Evolutionary conservation across 345 rosid genomes (phyloP), one percentile per base, ranked within the genome.

Genomic region (Syzygium grande): DNA sequence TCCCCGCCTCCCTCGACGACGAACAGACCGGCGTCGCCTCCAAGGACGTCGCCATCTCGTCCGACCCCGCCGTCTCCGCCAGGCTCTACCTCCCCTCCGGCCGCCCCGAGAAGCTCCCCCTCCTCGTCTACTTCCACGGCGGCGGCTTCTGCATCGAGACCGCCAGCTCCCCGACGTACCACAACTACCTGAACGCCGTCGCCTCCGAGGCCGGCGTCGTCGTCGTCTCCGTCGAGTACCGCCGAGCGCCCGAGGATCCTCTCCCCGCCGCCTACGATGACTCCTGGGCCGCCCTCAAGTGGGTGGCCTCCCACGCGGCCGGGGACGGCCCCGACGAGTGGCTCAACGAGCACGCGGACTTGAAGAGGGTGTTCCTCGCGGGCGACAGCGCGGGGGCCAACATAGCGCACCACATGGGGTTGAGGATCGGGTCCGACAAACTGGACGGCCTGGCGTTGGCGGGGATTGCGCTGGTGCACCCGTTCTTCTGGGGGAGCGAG

Each of bases 311-410:
- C 84, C 92, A 91, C 55, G 68, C 27, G 13, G 41, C 41, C 0
- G 92, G 92, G 30, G 25, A 52, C 2, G 93, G 93, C 27, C 88
- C 90, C 12, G 92, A 94, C 78, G 89, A 87, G 56, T 92, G 94
- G 94, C 68, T 94, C 13, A 90, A 90, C n/a, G 3, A 2, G 30
- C 43, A 79, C 17, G 92, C 84, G 2, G 92, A 93, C 86, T 85
- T 92, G 7, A 53, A 55, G 9, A 84, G 87, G 23, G 87, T 93
- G 52, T 94, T 89, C 55, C n/a, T 92, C 0, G 87, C 92, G 1
- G 94, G 95, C 22, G 95, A 93, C 54, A 91, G 92, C 54, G 92
- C 94, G 0, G 92, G 95, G 8, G 94, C 90, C 9, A 93, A 88
- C 84, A 88, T 94, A 23, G 87, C 91, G 1, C 94, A 91, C 73